Evolutionary conservation across 768 basidiomycete species (phyloP).

Genomic region (Lentinus tigrinus): DNA sequence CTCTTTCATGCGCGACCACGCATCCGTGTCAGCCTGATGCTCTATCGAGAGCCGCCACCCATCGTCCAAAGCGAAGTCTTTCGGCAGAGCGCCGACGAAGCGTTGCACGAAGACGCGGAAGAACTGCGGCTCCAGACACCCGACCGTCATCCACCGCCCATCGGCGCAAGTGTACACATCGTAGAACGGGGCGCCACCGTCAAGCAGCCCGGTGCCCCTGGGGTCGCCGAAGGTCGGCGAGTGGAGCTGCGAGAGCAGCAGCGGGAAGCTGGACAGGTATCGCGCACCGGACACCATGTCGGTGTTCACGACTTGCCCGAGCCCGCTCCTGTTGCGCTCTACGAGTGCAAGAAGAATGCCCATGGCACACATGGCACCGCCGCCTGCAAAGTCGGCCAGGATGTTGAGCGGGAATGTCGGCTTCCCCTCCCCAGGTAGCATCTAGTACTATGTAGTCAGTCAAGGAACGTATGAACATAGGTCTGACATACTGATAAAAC

Average conservation of each 20-base stretch:
- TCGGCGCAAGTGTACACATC: slow-evolving; percentile 71
- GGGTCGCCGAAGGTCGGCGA: slow-evolving; percentile 1
- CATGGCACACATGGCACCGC: slow-evolving; percentile 67
- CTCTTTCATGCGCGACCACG: slow-evolving; percentile 56
- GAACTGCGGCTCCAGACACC: slow-evolving; percentile 73
- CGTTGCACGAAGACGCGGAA: slow-evolving; percentile 57
- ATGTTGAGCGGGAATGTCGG: slow-evolving; percentile 75
- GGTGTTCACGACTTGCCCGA: slow-evolving; percentile 70
- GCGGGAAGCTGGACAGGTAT: slow-evolving; percentile 72
- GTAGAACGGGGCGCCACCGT: slow-evolving; percentile 81
- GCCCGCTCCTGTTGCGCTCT: slow-evolving; percentile 61
- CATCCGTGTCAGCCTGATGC: slow-evolving; percentile 42
- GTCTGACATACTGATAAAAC: slow-evolving; percentile 53
- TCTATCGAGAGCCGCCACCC: slow-evolving; percentile 56
- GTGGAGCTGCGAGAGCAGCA: slow-evolving; percentile 27
- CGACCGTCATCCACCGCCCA: slow-evolving; percentile 74
- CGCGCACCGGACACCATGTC: slow-evolving; percentile 83
- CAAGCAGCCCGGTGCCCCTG: slow-evolving; percentile 39
- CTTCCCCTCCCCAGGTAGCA: slow-evolving; percentile 68
- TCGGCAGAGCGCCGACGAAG: slow-evolving; percentile 51
- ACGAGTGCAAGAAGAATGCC: slow-evolving; percentile 76
- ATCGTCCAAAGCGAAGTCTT: slow-evolving; percentile 39
- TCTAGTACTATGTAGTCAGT: slow-evolving; percentile 34
- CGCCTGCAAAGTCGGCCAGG: slow-evolving; percentile 82
- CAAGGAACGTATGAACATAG: no score